Evolutionary conservation across 495 filamentous ascomycete species (phyloP).

Genomic region (Trichoderma orchidacearum): DNA sequence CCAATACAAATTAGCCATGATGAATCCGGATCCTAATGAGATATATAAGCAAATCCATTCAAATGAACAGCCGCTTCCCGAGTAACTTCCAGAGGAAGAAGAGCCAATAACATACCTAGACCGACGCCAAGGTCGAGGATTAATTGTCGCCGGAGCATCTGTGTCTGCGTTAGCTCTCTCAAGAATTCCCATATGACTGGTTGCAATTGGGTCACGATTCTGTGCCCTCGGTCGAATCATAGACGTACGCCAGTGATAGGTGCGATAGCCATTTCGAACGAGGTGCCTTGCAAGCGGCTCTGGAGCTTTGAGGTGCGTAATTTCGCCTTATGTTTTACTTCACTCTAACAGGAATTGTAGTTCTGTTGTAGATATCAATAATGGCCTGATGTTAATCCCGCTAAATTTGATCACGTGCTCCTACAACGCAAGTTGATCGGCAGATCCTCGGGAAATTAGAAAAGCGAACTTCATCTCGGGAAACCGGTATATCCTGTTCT

Average conservation of each 20-base stretch:
- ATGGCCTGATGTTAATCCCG: slow-evolving; percentile 2
- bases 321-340: slow-evolving; percentile 16
- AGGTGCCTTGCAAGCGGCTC: neutral
- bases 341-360: neutral
- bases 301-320: neutral
- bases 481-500: neutral
- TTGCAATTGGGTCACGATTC: neutral
- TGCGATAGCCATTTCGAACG: slow-evolving; percentile 25
- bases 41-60: neutral
- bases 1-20: slow-evolving; percentile 31
- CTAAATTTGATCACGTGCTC: neutral
- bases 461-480: neutral
- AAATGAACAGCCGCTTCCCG: too few relatives aligned
- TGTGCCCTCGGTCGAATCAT: neutral
- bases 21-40: slow-evolving; percentile 26
- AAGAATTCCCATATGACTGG: neutral
- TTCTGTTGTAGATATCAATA: neutral
- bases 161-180: neutral
- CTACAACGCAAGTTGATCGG: neutral
- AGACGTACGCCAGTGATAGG: slow-evolving; percentile 28
- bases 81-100: too few relatives aligned
- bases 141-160: slow-evolving; percentile 38
- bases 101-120: slow-evolving; percentile 20
- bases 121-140: slow-evolving; percentile 29
- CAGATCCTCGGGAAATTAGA: neutral